Conservation (phyloP, 2,329 filamentous ascomycete genomes). For the Colletotrichum acutatum region DNA sequence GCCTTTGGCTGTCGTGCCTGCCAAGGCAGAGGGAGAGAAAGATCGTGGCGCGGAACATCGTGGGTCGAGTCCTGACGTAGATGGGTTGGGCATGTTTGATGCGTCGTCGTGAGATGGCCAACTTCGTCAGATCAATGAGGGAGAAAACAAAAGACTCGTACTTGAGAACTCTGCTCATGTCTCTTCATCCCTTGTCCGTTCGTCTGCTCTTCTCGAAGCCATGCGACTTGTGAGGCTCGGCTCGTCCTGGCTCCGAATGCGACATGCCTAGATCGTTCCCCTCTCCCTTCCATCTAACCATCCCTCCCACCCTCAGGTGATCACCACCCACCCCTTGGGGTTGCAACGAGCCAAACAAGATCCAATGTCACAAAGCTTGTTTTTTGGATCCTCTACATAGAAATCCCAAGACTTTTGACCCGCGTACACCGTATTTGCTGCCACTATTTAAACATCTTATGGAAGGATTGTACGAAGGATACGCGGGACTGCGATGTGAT, state of each 20-base stretch:
- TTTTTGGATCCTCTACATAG: no score
- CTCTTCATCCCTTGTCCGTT: background rate
- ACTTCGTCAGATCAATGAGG: background rate
- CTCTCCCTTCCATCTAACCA: background rate
- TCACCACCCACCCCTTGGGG: background rate
- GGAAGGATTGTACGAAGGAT: no score
- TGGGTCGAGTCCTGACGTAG: conserved; percentile 19
- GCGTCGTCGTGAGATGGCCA: background rate
- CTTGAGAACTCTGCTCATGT: conserved; percentile 14
- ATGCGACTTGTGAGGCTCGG: background rate
- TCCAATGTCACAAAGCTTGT: no score
- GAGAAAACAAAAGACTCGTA: background rate
- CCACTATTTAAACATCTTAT: no score
- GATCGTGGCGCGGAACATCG: background rate
- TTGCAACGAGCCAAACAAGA: no score
- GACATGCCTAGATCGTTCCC: background rate
- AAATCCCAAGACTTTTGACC: no score
- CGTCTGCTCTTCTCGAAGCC: background rate
- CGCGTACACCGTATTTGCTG: no score
- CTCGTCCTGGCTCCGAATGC: background rate
- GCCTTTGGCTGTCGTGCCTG: conserved; percentile 25
- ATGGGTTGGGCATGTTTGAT: conserved; percentile 22
- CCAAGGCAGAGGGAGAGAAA: background rate
- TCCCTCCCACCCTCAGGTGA: background rate
- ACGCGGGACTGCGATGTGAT: no score